Conservation (phyloP, 352 stramenopile species). For the Elongisporangium prolatum region DNA sequence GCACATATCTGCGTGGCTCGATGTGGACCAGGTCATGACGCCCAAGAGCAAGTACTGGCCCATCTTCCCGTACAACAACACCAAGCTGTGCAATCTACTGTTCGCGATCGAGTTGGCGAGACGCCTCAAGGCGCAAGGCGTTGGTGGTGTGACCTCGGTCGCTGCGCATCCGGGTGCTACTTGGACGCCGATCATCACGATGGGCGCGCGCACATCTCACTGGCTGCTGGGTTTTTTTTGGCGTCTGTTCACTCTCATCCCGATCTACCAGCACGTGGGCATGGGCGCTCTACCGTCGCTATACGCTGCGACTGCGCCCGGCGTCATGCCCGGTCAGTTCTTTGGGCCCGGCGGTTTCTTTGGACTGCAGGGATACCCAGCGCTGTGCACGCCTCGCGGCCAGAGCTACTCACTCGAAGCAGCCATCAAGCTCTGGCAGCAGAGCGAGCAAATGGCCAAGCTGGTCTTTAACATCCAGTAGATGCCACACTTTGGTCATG, state of each 20-base stretch:
- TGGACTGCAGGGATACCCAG: constrained; percentile 28
- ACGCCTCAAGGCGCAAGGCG: constrained; percentile 14
- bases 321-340: constrained; percentile 18
- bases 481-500: neutral
- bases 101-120: constrained; percentile 87
- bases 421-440: constrained; percentile 25
- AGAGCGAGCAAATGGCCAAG: constrained; percentile 35
- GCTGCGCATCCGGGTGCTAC: constrained; percentile 22
- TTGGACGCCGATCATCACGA: constrained; percentile 21
- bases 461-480: constrained; percentile 21
- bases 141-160: constrained; percentile 21
- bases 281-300: constrained; percentile 23
- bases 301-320: constrained; percentile 23
- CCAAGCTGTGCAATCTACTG: constrained; percentile 91
- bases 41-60: constrained; percentile 17
- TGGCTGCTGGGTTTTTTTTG: constrained; percentile 24
- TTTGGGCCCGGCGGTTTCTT: constrained; percentile 28
- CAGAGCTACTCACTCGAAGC: constrained; percentile 18
- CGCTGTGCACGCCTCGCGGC: constrained; percentile 20
- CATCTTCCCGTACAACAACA: constrained; percentile 64
- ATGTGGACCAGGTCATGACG: constrained; percentile 26
- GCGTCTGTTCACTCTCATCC: constrained; percentile 22
- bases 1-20: constrained; percentile 11
- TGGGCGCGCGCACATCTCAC: constrained; percentile 15
- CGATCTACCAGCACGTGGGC: constrained; percentile 27